These are phyloP conservation scores for Eucalyptus erythrocorys DNA, from an alignment of 345 rosid species.

Conservation along the genomic window DNA sequence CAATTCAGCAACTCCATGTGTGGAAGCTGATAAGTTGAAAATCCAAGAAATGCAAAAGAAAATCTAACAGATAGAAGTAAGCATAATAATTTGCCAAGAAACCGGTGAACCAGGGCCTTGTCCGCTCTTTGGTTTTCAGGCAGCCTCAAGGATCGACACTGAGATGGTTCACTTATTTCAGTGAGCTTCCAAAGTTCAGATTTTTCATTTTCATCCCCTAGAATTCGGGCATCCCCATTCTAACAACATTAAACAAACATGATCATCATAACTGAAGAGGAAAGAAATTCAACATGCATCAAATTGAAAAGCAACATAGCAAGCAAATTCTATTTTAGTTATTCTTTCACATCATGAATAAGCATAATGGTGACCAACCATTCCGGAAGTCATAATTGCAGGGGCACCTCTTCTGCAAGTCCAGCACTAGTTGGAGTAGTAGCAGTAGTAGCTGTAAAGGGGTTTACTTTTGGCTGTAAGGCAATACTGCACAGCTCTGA, in stretches of 20 bases:
- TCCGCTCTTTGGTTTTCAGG: constrained; percentile 73
- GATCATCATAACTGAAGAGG: neutral
- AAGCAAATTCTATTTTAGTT: neutral
- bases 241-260: constrained; percentile 7
- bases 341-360: neutral
- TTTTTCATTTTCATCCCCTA: constrained; percentile 83
- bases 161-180: constrained; percentile 77
- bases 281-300: neutral
- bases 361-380: constrained; percentile 34
- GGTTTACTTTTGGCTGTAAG: constrained; percentile 58
- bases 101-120: constrained; percentile 17
- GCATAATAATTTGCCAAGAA: neutral
- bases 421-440: constrained; percentile 55
- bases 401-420: constrained; percentile 59
- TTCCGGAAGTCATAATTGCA: constrained; percentile 53
- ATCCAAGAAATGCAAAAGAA: neutral
- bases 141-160: constrained; percentile 77
- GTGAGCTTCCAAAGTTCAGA: constrained; percentile 94
- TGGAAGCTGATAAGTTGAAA: neutral
- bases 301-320: neutral
- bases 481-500: neutral
- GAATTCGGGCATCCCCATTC: constrained; percentile 85
- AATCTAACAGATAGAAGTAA: neutral
- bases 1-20: neutral
- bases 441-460: constrained; percentile 27